phyloP scores from a whole-genome alignment of 805 yeast species.

The Metschnikowia similis region DNA sequence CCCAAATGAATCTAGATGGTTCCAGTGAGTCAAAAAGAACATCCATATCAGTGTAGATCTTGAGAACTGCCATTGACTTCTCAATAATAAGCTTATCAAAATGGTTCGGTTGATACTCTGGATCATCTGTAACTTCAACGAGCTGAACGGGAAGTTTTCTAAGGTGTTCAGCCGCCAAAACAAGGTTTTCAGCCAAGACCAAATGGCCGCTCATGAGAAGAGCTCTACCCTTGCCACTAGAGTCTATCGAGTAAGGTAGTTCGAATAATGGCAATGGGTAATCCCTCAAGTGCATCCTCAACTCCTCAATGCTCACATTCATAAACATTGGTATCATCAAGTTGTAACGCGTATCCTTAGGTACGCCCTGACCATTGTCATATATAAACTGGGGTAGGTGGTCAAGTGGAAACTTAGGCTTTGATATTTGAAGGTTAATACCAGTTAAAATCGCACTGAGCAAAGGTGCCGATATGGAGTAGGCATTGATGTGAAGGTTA shows the following conservation, averaged over 20 bases:
- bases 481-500: slow-evolving; percentile 27
- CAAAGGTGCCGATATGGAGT: slow-evolving; percentile 33
- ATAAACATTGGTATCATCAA: slow-evolving; percentile 61
- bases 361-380: slow-evolving; percentile 79
- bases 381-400: slow-evolving; percentile 59
- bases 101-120: slow-evolving; percentile 17
- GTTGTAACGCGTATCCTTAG: slow-evolving; percentile 63
- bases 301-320: slow-evolving; percentile 54
- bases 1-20: slow-evolving; percentile 77
- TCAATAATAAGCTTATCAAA: slow-evolving; percentile 50
- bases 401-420: slow-evolving; percentile 25
- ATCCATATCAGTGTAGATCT: slow-evolving; percentile 59
- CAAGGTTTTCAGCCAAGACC: slow-evolving; percentile 63
- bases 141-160: slow-evolving; percentile 62
- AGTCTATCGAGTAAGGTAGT: slow-evolving; percentile 49
- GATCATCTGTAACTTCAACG: slow-evolving; percentile 40
- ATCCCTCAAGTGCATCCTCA: slow-evolving; percentile 72
- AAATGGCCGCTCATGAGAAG: slow-evolving; percentile 55
- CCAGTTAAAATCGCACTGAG: slow-evolving; percentile 27
- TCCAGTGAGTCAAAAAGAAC: slow-evolving; percentile 50
- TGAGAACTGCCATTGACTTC: slow-evolving; percentile 72
- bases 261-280: slow-evolving; percentile 80
- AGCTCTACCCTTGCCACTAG: slow-evolving; percentile 17
- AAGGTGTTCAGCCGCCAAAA: slow-evolving; percentile 46
- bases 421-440: slow-evolving; percentile 21